These are phyloP conservation scores for Trichocladium uniseriatum DNA, from an alignment of 495 filamentous ascomycete species.

Conservation along the genomic window DNA sequence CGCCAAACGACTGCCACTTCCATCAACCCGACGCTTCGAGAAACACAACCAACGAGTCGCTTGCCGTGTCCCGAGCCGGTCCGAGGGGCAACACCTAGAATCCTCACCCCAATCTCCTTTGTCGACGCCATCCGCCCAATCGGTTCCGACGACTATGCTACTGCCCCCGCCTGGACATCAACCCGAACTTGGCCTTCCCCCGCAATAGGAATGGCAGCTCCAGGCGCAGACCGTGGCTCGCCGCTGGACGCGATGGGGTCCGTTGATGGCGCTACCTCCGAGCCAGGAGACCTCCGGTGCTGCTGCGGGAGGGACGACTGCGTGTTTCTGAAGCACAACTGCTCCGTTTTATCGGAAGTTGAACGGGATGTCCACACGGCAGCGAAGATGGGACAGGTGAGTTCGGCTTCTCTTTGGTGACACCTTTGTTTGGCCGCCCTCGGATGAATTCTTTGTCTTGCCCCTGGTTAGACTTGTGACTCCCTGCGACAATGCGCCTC, in stretches of 20 bases:
- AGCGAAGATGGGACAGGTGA: conserved; percentile 79
- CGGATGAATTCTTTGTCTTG: conserved; percentile 1
- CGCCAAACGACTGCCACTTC: not conserved
- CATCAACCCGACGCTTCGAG: not conserved
- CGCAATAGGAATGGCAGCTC: conserved; percentile 20
- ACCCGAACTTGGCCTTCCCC: conserved; percentile 2
- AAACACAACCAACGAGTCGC: not conserved
- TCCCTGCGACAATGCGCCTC: not conserved
- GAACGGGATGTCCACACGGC: conserved; percentile 81
- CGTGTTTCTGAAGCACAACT: conserved; percentile 68
- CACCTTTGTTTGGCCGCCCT: conserved; percentile 4
- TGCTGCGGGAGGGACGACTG: conserved; percentile 82
- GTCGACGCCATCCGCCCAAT: not conserved
- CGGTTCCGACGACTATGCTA: conserved; percentile 14
- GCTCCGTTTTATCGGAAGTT: conserved; percentile 64
- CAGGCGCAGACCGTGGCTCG: conserved; percentile 1
- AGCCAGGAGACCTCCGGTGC: conserved; percentile 40
- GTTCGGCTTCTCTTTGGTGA: conserved; percentile 20
- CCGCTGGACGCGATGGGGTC: conserved; percentile 13
- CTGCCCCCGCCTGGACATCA: conserved; percentile 2
- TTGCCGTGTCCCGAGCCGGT: not conserved
- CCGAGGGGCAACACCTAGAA: not conserved
- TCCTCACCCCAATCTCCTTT: not conserved
- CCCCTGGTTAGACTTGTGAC: not conserved
- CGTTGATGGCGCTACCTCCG: conserved; percentile 1